Conservation (phyloP, 768 basidiomycete genomes). For the Xerocomus brunneocitrinus region DNA sequence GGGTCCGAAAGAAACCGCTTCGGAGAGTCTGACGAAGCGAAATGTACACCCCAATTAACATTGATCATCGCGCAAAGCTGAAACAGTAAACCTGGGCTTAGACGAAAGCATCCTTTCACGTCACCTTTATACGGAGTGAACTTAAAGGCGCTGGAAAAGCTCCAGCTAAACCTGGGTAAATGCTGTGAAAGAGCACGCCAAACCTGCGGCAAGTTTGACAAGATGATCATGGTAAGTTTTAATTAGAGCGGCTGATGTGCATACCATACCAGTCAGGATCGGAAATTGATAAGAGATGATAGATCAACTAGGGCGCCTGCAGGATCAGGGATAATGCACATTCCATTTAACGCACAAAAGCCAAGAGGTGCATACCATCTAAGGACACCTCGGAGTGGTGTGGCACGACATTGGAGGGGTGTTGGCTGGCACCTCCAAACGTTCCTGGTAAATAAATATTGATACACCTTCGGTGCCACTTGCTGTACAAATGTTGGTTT, state of each 20-base stretch:
- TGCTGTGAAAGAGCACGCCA: neutral
- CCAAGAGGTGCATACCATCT: neutral
- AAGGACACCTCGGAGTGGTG: neutral
- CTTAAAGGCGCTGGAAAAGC: neutral
- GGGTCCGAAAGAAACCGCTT: neutral
- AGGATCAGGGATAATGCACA: neutral
- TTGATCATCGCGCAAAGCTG: neutral
- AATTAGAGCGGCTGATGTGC: neutral
- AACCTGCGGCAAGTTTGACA: neutral
- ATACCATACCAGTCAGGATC: neutral
- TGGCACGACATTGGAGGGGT: neutral
- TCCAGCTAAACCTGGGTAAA: neutral
- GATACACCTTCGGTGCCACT: constrained; percentile 1
- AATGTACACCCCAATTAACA: neutral
- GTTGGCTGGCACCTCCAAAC: neutral
- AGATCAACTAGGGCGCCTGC: neutral
- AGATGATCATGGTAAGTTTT: neutral
- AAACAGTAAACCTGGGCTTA: neutral
- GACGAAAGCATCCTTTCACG: too few relatives aligned
- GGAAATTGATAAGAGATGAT: neutral
- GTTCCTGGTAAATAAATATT: neutral
- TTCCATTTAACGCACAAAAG: neutral
- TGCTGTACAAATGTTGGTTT: constrained; percentile 9
- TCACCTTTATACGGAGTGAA: too few relatives aligned
- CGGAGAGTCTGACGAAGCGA: neutral